Percentiles rank a stretch among this genome's conserved stretches.
Evolutionary conservation across 1,139 yeast genomes (phyloP).

Genomic region (Lodderomyces theae): DNA sequence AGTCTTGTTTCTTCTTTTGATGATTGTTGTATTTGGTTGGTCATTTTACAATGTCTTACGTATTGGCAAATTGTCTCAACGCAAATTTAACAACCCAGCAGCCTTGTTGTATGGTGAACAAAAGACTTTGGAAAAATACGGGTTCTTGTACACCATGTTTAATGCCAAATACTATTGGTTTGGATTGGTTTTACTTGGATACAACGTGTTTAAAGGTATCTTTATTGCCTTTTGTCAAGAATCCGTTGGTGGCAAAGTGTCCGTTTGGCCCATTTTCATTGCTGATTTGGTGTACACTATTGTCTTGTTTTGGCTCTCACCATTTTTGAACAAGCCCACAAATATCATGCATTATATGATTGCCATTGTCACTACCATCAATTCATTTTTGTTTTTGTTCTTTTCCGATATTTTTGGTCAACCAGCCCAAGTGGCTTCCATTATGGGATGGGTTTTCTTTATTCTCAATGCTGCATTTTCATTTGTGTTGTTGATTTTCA

Average conservation of each 20-base stretch:
- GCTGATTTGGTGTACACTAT: conserved; percentile 62
- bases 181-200: conserved; percentile 56
- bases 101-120: conserved; percentile 73
- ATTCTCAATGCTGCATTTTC: conserved; percentile 76
- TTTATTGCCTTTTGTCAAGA: conserved; percentile 73
- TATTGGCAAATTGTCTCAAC: conserved; percentile 56
- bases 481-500: conserved; percentile 57
- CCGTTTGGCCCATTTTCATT: conserved; percentile 62
- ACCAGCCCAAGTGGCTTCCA: conserved; percentile 62
- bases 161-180: conserved; percentile 74
- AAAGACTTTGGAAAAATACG: conserved; percentile 62
- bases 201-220: conserved; percentile 56
- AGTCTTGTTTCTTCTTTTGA: conserved; percentile 54
- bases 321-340: conserved; percentile 71
- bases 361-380: conserved; percentile 60
- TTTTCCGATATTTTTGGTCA: conserved; percentile 73
- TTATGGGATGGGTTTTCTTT: conserved; percentile 81
- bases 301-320: conserved; percentile 54
- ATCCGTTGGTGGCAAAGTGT: conserved; percentile 51
- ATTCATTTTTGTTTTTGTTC: conserved; percentile 71
- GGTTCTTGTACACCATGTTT: conserved; percentile 82
- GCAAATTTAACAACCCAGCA: conserved; percentile 65
- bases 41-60: conserved; percentile 56
- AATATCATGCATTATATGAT: conserved; percentile 64
- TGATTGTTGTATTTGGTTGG: conserved; percentile 56